Evolutionary conservation across 2,329 filamentous ascomycete species (phyloP).

Genomic region (Pseudogymnoascus pannorum): DNA sequence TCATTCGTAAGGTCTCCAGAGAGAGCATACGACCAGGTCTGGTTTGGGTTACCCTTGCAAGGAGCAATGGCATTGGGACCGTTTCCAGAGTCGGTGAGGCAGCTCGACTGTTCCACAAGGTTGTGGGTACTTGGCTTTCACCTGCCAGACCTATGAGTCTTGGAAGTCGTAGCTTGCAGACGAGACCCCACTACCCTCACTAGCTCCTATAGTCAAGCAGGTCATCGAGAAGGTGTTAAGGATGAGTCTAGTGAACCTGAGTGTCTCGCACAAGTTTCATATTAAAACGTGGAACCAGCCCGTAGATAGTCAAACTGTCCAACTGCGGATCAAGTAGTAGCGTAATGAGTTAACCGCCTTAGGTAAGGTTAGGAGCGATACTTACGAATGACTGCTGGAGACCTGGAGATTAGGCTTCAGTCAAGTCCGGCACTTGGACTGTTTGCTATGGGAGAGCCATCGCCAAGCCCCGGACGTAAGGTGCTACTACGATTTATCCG

Average conservation of each 20-base stretch:
- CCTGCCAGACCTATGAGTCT: conserved; percentile 38
- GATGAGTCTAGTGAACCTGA: conserved; percentile 40
- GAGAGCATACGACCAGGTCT: conserved; percentile 38
- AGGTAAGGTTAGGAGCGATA: too few species aligned
- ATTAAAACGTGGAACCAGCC: too few species aligned
- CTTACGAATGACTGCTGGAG: too few species aligned
- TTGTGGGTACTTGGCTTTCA: conserved; percentile 29
- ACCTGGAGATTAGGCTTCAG: too few species aligned
- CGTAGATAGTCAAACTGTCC: too few species aligned
- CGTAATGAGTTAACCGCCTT: too few species aligned
- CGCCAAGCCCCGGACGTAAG: too few species aligned
- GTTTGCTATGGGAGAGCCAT: too few species aligned
- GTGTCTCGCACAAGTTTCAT: conserved; percentile 19
- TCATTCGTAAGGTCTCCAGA: conserved; percentile 37
- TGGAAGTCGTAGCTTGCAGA: conserved; percentile 33
- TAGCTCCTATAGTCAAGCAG: conserved; percentile 32
- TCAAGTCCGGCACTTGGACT: too few species aligned
- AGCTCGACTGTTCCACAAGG: conserved; percentile 26
- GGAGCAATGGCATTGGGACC: conserved; percentile 29
- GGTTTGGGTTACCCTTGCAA: conserved; percentile 21
- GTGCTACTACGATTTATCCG: too few species aligned
- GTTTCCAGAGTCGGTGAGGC: conserved; percentile 9
- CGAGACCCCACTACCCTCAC: conserved; percentile 22
- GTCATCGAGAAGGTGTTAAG: conserved; percentile 41
- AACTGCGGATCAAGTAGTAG: too few species aligned